phyloP scores from a whole-genome alignment of 495 filamentous ascomycete species.

The Trypethelium eluteriae region DNA sequence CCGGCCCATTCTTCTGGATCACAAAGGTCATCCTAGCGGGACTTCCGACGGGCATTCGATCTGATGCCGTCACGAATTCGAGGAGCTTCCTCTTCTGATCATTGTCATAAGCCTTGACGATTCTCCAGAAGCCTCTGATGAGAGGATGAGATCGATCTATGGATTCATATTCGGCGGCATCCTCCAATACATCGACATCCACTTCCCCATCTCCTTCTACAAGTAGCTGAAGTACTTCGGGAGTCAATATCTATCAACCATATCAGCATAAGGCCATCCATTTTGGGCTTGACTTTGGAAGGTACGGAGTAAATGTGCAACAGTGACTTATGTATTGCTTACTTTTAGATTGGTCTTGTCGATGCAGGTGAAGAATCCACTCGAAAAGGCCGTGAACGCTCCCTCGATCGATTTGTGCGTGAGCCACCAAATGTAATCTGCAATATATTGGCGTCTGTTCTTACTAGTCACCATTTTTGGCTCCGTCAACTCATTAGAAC shows the following conservation, averaged over 20 bases:
- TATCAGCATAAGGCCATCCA: not conserved
- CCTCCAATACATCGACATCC: slow-evolving; percentile 61
- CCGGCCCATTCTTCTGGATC: slow-evolving; percentile 63
- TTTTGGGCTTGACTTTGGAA: no score
- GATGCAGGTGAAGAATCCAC: slow-evolving; percentile 73
- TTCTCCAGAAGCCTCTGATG: slow-evolving; percentile 74
- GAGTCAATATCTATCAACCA: slow-evolving; percentile 49
- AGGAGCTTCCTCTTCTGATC: slow-evolving; percentile 63
- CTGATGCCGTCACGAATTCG: slow-evolving; percentile 91
- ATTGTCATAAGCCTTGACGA: slow-evolving; percentile 59
- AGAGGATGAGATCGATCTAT: slow-evolving; percentile 58
- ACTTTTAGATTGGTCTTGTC: slow-evolving; percentile 54
- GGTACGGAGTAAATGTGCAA: no score
- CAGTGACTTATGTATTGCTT: not conserved
- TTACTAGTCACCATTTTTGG: slow-evolving; percentile 60
- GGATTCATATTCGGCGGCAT: slow-evolving; percentile 63
- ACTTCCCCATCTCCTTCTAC: slow-evolving; percentile 78
- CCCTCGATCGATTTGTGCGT: slow-evolving; percentile 67
- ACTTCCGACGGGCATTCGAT: slow-evolving; percentile 80
- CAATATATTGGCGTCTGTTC: slow-evolving; percentile 70
- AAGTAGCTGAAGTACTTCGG: slow-evolving; percentile 60
- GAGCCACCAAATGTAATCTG: slow-evolving; percentile 83
- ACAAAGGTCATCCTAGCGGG: slow-evolving; percentile 71
- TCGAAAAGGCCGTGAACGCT: slow-evolving; percentile 72
- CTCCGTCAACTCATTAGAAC: slow-evolving; percentile 31